phyloP scores from a whole-genome alignment of 345 rosid genomes.

The Corchorus olitorius region DNA sequence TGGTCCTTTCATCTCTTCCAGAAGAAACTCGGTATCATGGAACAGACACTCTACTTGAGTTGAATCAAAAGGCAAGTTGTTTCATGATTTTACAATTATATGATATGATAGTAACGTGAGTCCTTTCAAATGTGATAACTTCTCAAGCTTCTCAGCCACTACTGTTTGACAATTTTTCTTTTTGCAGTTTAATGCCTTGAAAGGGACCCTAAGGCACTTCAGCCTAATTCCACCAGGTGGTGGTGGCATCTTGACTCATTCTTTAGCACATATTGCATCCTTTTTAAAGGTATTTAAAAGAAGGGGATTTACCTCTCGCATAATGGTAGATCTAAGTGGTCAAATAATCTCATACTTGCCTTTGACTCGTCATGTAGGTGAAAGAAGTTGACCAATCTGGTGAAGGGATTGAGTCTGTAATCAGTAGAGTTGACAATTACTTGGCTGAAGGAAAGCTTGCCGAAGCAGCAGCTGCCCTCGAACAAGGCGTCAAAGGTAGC shows the following conservation, averaged over 20 bases:
- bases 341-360: background rate
- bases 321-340: background rate
- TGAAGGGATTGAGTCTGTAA: conserved; percentile 73
- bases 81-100: background rate
- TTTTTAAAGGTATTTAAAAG: conserved; percentile 71
- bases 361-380: conserved; percentile 41
- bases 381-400: conserved; percentile 64
- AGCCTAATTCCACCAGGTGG: conserved; percentile 92
- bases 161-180: background rate
- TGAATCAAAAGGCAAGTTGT: conserved; percentile 72
- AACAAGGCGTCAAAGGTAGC: conserved; percentile 89
- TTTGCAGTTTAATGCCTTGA: conserved; percentile 73
- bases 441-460: conserved; percentile 83
- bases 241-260: conserved; percentile 81
- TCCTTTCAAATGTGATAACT: background rate
- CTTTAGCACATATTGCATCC: conserved; percentile 73
- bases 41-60: conserved; percentile 64
- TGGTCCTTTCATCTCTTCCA: conserved; percentile 88
- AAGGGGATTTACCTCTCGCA: conserved; percentile 7
- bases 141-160: background rate
- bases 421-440: conserved; percentile 67
- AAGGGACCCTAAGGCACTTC: conserved; percentile 81
- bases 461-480: conserved; percentile 85
- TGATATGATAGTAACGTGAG: background rate
- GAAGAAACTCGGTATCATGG: conserved; percentile 79